These are phyloP conservation scores for Inonotus hispidus DNA, from an alignment of 1,284 basidiomycete species.

Conservation along the genomic window DNA sequence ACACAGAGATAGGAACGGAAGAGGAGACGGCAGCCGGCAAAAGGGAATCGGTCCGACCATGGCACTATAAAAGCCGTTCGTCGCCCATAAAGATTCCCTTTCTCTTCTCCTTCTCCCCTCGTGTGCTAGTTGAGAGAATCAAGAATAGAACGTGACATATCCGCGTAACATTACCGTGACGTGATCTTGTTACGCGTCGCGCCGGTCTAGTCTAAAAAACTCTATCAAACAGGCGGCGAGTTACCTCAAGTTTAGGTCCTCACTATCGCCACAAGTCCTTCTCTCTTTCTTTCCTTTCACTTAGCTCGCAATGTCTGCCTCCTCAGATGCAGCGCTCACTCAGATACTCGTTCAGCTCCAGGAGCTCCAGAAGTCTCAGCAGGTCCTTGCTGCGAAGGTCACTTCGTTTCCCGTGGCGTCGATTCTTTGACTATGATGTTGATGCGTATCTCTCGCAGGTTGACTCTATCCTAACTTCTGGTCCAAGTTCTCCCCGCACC, in stretches of 20 bases:
- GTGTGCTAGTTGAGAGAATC: background rate
- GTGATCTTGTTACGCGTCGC: background rate
- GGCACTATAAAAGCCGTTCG: background rate
- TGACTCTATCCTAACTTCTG: slow-evolving; percentile 23
- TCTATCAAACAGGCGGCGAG: too few relatives aligned
- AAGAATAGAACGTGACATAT: background rate
- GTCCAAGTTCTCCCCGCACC: slow-evolving; percentile 15
- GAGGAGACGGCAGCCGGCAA: background rate
- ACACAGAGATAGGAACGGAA: background rate
- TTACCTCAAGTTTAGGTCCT: background rate
- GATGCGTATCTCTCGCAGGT: slow-evolving; percentile 19
- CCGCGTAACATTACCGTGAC: background rate
- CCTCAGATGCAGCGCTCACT: slow-evolving; percentile 39
- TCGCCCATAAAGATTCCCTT: background rate
- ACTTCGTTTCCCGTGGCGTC: too few relatives aligned
- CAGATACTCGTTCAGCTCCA: slow-evolving; percentile 70
- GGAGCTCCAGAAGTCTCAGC: slow-evolving; percentile 64
- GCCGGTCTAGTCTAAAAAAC: too few relatives aligned
- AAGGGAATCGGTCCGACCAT: background rate
- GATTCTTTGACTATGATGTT: too few relatives aligned
- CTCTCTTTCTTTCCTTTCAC: background rate
- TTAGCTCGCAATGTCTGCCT: slow-evolving; percentile 9
- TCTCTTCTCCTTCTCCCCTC: background rate
- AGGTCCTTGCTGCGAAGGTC: slow-evolving; percentile 71
- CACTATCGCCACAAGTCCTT: background rate